Evolutionary conservation across 2,329 filamentous ascomycete species (phyloP).

Genomic region (Massarina eburnea): DNA sequence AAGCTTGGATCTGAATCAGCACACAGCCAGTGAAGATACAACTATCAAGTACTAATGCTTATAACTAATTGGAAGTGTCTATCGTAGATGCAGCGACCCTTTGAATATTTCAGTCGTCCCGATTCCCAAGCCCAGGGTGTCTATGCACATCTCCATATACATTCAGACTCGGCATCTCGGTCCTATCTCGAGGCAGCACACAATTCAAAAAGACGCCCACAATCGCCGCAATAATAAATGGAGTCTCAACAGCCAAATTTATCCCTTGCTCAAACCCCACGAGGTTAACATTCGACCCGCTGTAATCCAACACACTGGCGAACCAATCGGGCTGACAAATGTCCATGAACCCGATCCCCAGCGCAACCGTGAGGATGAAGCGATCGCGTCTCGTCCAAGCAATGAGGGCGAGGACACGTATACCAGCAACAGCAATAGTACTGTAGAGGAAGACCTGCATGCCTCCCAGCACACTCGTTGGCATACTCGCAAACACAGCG

Average conservation of each 20-base stretch:
- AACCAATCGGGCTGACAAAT: slow-evolving; percentile 46
- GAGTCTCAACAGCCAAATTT: slow-evolving; percentile 46
- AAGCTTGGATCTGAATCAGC: no score
- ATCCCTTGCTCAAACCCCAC: slow-evolving; percentile 46
- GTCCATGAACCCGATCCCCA: slow-evolving; percentile 39
- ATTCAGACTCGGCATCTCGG: neutral
- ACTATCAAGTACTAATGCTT: no score
- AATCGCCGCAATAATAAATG: slow-evolving; percentile 45
- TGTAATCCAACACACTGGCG: slow-evolving; percentile 41
- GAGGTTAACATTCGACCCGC: slow-evolving; percentile 39
- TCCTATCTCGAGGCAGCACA: slow-evolving; percentile 41
- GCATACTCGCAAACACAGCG: slow-evolving; percentile 32
- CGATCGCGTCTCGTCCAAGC: slow-evolving; percentile 29
- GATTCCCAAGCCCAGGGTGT: slow-evolving; percentile 9
- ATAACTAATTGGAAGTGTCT: no score
- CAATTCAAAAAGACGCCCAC: slow-evolving; percentile 45
- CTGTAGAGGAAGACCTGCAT: slow-evolving; percentile 45
- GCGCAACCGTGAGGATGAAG: slow-evolving; percentile 29
- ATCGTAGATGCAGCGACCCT: no score
- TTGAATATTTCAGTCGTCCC: no score
- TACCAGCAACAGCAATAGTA: slow-evolving; percentile 30
- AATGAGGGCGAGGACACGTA: slow-evolving; percentile 30
- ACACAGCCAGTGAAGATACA: no score
- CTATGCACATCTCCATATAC: slow-evolving; percentile 12
- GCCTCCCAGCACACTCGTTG: slow-evolving; percentile 47